phyloP scores from a whole-genome alignment of 116 monocot genomes.

The Iris pallida region DNA sequence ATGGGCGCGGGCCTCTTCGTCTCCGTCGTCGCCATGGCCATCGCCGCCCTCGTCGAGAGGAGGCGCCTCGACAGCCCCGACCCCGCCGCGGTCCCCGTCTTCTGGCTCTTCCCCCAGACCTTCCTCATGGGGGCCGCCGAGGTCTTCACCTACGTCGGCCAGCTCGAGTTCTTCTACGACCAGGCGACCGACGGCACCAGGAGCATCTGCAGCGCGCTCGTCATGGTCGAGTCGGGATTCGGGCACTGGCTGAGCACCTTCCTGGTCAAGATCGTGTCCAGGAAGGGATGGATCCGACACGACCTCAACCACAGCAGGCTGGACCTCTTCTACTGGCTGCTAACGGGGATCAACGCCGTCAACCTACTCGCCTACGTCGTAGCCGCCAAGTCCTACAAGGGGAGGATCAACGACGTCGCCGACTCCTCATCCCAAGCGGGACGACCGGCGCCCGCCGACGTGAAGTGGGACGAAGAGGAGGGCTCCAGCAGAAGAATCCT shows the following conservation, averaged over 20 bases:
- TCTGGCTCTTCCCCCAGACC: slow-evolving; percentile 39
- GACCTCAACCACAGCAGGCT: slow-evolving; percentile 15
- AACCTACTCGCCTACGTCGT: background rate
- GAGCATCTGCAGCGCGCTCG: slow-evolving; percentile 33
- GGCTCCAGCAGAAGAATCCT: too few relatives aligned
- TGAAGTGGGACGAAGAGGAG: too few relatives aligned
- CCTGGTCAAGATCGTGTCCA: slow-evolving; percentile 21
- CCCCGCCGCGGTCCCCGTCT: slow-evolving; percentile 3
- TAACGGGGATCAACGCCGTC: slow-evolving; percentile 12
- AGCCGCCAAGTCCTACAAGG: too few relatives aligned
- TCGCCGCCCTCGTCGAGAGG: slow-evolving; percentile 29
- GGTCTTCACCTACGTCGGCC: slow-evolving; percentile 37
- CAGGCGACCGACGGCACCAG: slow-evolving; percentile 34
- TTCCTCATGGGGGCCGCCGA: slow-evolving; percentile 32
- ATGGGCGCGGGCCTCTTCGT: slow-evolving; percentile 40
- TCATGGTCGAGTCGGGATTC: slow-evolving; percentile 22
- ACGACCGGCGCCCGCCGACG: too few relatives aligned
- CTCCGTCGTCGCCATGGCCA: slow-evolving; percentile 12
- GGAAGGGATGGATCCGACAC: slow-evolving; percentile 21
- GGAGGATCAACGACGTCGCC: too few relatives aligned
- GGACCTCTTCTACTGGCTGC: slow-evolving; percentile 34
- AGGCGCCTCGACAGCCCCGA: background rate
- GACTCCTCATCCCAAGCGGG: too few relatives aligned
- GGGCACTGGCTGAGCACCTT: slow-evolving; percentile 25
- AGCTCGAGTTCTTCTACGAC: slow-evolving; percentile 50